Percentiles rank a stretch among this genome's conserved stretches.
phyloP scores from a whole-genome alignment of 352 stramenopile species.

The Achlya hypogyna region DNA sequence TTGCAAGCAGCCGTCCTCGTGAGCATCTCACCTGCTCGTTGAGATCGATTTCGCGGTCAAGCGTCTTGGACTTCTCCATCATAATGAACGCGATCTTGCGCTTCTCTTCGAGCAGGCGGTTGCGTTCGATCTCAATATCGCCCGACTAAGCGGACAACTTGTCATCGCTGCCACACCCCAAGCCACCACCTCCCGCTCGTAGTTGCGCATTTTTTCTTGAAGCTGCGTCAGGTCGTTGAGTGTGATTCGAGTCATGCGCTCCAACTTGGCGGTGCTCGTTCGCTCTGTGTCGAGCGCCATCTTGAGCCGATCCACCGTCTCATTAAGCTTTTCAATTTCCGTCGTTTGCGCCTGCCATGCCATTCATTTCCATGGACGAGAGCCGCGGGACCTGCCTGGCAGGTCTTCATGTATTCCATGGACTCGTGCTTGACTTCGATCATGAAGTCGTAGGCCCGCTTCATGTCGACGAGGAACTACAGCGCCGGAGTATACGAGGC shows the following conservation, averaged over 20 bases:
- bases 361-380: background rate
- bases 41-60: constrained; percentile 10
- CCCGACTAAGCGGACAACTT: background rate
- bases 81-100: constrained; percentile 14
- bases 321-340: background rate
- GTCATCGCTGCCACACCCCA: background rate
- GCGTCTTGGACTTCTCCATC: constrained; percentile 14
- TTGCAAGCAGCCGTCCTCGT: background rate
- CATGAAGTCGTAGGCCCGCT: background rate
- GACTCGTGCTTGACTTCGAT: background rate
- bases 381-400: background rate
- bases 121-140: constrained; percentile 6
- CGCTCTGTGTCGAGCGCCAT: background rate
- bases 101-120: constrained; percentile 3
- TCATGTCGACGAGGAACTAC: constrained; percentile 2
- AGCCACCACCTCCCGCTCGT: constrained; percentile 3
- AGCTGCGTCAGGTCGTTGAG: background rate
- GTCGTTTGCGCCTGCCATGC: background rate
- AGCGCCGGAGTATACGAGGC: background rate
- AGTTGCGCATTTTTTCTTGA: background rate
- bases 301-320: background rate
- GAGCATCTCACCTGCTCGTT: background rate
- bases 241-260: background rate
- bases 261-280: background rate
- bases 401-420: background rate